Evolutionary conservation across 2,329 filamentous ascomycete genomes (phyloP).

Genomic region (Metarhizium robertsii): DNA sequence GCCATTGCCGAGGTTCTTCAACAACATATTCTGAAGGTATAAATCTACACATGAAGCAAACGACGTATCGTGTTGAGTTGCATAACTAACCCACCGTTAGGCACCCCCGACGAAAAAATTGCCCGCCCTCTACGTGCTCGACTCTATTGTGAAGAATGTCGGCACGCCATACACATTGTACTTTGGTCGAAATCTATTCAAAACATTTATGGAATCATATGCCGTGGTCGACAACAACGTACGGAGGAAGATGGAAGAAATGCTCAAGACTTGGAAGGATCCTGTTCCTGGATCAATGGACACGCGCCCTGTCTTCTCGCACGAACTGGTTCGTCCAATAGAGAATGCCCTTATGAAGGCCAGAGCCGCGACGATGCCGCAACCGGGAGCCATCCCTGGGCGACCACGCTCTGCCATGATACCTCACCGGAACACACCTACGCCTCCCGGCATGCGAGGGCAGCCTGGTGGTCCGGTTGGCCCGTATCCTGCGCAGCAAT

Average conservation of each 20-base stretch:
- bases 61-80: background rate
- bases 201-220: constrained; percentile 95
- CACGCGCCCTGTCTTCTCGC: constrained; percentile 81
- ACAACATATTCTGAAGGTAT: constrained; percentile 88
- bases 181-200: constrained; percentile 82
- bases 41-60: background rate
- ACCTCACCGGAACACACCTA: constrained; percentile 64
- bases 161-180: constrained; percentile 96
- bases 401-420: constrained; percentile 39
- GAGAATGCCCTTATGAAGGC: constrained; percentile 91
- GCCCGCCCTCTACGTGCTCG: constrained; percentile 92
- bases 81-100: constrained; percentile 44
- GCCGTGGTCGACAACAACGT: constrained; percentile 75
- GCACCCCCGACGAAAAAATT: constrained; percentile 82
- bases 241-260: constrained; percentile 87
- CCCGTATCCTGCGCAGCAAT: constrained; percentile 17
- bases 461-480: constrained; percentile 11
- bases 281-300: constrained; percentile 90
- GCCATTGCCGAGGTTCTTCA: constrained; percentile 85
- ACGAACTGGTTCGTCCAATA: constrained; percentile 79
- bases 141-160: constrained; percentile 98
- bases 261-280: constrained; percentile 97
- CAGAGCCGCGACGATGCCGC: constrained; percentile 48
- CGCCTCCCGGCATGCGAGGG: constrained; percentile 49
- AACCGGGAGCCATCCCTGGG: constrained; percentile 36